A percentile compares a stretch with the other conserved stretches of the same genome.
Conservation (phyloP, 2,329 filamentous ascomycete species). For the Verticillium dahliae region DNA sequence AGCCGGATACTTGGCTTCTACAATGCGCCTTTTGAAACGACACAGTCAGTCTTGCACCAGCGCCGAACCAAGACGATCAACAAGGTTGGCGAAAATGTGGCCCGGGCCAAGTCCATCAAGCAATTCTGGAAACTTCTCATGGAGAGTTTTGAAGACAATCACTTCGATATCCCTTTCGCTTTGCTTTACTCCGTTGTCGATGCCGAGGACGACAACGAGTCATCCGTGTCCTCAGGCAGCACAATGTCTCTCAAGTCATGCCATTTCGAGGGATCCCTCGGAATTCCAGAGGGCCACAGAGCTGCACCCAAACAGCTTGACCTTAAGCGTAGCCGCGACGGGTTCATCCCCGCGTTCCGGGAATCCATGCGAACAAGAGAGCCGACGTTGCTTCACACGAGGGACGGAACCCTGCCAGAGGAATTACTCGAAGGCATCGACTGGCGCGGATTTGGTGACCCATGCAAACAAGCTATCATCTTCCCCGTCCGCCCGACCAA, state of each 20-base stretch:
- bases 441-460: constrained; percentile 48
- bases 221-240: constrained; percentile 25
- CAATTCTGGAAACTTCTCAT: constrained; percentile 26
- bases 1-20: constrained; percentile 30
- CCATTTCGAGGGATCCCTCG: constrained; percentile 26
- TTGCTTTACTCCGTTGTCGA: constrained; percentile 33
- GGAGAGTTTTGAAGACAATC: constrained; percentile 24
- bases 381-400: constrained; percentile 20
- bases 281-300: constrained; percentile 24
- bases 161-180: constrained; percentile 31
- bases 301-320: constrained; percentile 26
- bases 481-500: constrained; percentile 56
- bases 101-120: constrained; percentile 24
- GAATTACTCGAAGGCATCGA: constrained; percentile 45
- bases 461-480: constrained; percentile 49
- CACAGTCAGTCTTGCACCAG: constrained; percentile 23
- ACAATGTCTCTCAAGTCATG: constrained; percentile 28
- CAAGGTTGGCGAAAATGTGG: constrained; percentile 20
- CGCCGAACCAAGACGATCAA: constrained; percentile 26
- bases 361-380: constrained; percentile 29
- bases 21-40: constrained; percentile 30
- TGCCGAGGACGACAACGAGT: constrained; percentile 24
- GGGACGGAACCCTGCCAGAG: constrained; percentile 41
- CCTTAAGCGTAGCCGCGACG: constrained; percentile 24
- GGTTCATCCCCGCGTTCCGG: constrained; percentile 27